phyloP scores from a whole-genome alignment of 495 filamentous ascomycete genomes.

The Daldinia childiae region DNA sequence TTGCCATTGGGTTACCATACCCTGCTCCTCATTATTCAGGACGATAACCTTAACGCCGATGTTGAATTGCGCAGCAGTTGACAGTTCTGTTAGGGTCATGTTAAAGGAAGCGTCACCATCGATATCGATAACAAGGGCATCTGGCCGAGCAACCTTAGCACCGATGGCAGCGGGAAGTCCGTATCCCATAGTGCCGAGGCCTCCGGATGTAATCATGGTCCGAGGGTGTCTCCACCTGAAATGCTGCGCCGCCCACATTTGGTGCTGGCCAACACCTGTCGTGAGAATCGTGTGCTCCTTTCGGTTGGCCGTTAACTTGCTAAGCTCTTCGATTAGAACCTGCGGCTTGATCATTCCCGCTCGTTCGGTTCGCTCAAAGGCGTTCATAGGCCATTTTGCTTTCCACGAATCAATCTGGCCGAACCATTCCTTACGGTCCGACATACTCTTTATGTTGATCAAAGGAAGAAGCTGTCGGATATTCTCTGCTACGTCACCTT shows the following conservation, averaged over 20 bases:
- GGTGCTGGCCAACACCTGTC: slow-evolving; percentile 94
- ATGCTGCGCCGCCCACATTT: slow-evolving; percentile 97
- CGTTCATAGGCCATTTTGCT: slow-evolving; percentile 76
- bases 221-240: slow-evolving; percentile 89
- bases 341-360: slow-evolving; percentile 88
- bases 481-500: slow-evolving; percentile 77
- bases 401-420: slow-evolving; percentile 90
- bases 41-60: slow-evolving; percentile 92
- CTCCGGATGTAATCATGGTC: slow-evolving; percentile 90
- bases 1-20: slow-evolving; percentile 98
- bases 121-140: slow-evolving; percentile 89
- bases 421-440: slow-evolving; percentile 84
- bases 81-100: slow-evolving; percentile 94
- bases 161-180: slow-evolving; percentile 93
- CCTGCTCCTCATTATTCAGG: slow-evolving; percentile 95
- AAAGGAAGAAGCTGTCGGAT: slow-evolving; percentile 76
- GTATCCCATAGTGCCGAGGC: slow-evolving; percentile 94
- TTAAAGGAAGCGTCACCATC: slow-evolving; percentile 96
- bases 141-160: slow-evolving; percentile 88
- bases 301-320: slow-evolving; percentile 72
- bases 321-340: slow-evolving; percentile 82
- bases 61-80: slow-evolving; percentile 90
- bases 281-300: slow-evolving; percentile 86
- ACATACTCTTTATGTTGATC: slow-evolving; percentile 63
- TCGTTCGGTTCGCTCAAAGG: slow-evolving; percentile 74